Evolutionary conservation across 148 eudicot genomes (phyloP).

Genomic region (Nepenthes mirabilis): DNA sequence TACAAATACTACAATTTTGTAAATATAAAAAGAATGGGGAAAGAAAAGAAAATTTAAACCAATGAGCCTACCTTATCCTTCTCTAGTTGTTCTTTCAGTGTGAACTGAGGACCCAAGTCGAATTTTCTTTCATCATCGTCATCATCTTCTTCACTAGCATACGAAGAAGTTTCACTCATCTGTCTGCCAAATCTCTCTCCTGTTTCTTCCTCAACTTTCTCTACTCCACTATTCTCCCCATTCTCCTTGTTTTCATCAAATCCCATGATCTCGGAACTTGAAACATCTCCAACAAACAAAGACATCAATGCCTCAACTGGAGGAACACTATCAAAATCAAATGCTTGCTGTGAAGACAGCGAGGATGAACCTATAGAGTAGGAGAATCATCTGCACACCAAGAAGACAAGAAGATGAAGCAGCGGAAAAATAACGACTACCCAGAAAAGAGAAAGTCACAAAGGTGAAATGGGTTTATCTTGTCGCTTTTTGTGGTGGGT

Average conservation of each 20-base stretch:
- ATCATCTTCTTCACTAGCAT: conserved; percentile 58
- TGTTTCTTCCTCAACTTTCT: conserved; percentile 15
- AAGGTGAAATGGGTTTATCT: conserved; percentile 9
- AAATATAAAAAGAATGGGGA: not conserved
- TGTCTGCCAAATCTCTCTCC: conserved; percentile 22
- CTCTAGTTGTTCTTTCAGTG: conserved; percentile 62
- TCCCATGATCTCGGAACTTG: conserved; percentile 30
- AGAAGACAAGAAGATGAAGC: conserved; percentile 1
- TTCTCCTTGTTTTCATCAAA: conserved; percentile 26
- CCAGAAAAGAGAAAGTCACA: conserved; percentile 9
- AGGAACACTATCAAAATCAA: not conserved
- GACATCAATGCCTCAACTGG: conserved; percentile 20
- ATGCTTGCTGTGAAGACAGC: not conserved
- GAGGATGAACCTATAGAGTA: not conserved
- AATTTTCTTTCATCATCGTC: conserved; percentile 37
- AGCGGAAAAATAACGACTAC: conserved; percentile 1
- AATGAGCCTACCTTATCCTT: conserved; percentile 53
- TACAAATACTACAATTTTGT: not conserved
- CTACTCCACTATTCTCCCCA: conserved; percentile 20
- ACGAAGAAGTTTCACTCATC: conserved; percentile 37
- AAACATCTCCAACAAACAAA: conserved; percentile 14
- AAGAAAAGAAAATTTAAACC: not conserved
- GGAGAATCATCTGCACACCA: conserved; percentile 1
- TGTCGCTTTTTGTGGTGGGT: conserved; percentile 3
- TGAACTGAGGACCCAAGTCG: conserved; percentile 57